These are phyloP conservation scores for Gossypium mustelinum DNA, from an alignment of 345 rosid species.

Conservation along the genomic window DNA sequence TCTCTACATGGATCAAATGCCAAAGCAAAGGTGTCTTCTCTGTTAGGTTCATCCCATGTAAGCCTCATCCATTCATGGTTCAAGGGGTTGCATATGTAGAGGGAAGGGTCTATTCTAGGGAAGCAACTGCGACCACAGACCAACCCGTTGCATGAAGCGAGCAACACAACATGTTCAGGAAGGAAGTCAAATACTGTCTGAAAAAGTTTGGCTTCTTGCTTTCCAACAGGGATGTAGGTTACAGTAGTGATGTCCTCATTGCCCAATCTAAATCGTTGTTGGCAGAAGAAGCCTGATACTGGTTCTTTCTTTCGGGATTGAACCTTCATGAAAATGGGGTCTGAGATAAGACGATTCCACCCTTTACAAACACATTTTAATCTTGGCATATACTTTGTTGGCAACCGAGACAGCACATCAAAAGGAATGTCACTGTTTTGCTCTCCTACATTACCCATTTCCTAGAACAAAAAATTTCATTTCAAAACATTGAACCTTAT, in stretches of 20 bases:
- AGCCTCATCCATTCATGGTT: slow-evolving; percentile 33
- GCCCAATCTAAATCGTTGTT: slow-evolving; percentile 22
- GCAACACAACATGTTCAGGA: slow-evolving; percentile 32
- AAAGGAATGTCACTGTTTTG: slow-evolving; percentile 24
- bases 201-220: slow-evolving; percentile 9
- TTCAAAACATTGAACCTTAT: not conserved
- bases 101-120: slow-evolving; percentile 25
- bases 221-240: slow-evolving; percentile 30
- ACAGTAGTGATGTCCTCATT: slow-evolving; percentile 24
- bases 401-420: slow-evolving; percentile 34
- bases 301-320: slow-evolving; percentile 28
- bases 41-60: slow-evolving; percentile 26
- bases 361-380: slow-evolving; percentile 31
- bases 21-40: slow-evolving; percentile 25
- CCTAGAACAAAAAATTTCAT: not conserved
- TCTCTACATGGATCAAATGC: slow-evolving; percentile 33
- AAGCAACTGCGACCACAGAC: slow-evolving; percentile 33
- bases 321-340: slow-evolving; percentile 23
- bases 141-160: slow-evolving; percentile 38
- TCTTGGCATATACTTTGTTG: slow-evolving; percentile 27
- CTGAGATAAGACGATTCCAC: slow-evolving; percentile 28
- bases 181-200: slow-evolving; percentile 31
- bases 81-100: slow-evolving; percentile 42
- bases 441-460: not conserved
- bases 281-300: slow-evolving; percentile 37